Base-by-base conservation (phyloP, 345 rosid species). In the Dimocarpus longan region DNA sequence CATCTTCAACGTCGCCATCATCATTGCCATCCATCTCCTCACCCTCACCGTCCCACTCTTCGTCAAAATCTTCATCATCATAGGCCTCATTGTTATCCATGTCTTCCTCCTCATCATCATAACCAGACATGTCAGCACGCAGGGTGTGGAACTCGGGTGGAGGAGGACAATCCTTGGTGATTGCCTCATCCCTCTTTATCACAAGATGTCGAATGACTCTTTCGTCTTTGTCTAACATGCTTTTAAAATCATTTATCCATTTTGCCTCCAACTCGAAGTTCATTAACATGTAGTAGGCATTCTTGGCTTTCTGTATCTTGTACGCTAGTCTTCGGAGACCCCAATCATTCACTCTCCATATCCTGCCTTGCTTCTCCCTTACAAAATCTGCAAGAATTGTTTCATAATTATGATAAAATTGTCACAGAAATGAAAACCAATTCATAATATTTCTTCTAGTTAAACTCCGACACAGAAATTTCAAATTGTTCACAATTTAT, bases 311-410 rank as follows among this genome's bases (percentile, higher is more conserved):
- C 76, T 91, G 85, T 86, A 95, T 95, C 85, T 88, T 90, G 90
- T 95, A 92, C 10, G 98, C 97, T 5, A 95, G 87, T 80, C 90
- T 89, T 22, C 99, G 92, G 77, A 95, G 89, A 1, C 99, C 98
- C 98, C 99, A 95, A 66, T 95, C 97, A 76, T 86, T 94, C 75
- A 90, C 68, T 85, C 98, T 93, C 98, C 97, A 95, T 21, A 95
- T 73, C 84, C 44, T 91, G 68, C 97, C 99, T 76, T 84, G 92
- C 89, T 93, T 92, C 89, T 92, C 96, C 84, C 80, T 88, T n/a
- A 95, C 18, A 71, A 92, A 95, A 52, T 86, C 99, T 93, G 86
- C 85, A 77, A 68, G 10, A 82, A 26, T 69, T 68, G 22, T 76
- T 71, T 66, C 74, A 64, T 5, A 10, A 18, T 13, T 39, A 39